Base-by-base conservation (phyloP, 306 rosid species). In the Vigna angularis region DNA sequence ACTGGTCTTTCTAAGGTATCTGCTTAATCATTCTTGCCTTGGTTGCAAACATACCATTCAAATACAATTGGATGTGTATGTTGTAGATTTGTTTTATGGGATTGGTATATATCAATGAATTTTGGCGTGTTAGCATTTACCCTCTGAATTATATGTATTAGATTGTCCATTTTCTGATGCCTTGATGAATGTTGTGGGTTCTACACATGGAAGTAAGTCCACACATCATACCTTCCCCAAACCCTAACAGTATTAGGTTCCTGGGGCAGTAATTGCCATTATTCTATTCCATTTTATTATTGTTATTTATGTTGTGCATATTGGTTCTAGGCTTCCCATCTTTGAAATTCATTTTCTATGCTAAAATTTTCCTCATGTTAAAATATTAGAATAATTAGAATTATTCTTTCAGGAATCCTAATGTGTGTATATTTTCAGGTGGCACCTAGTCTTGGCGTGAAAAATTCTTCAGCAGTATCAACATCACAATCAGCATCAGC, bases 1-100 rank as follows among this genome's bases (percentile, higher is more conserved):
- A 87, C 99, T 65, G 88, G 90, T 74, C 85, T 92, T 91, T 86
- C 86, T 57, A 95, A 95, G 98, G 98, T 92, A 85, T 58, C 34
- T 28, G 75, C 28, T 42, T 82, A 13, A 38, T 28, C 5, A 76
- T 65, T 49, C 7, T 34, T 51, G 48, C 62, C 48, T 71, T 58
- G 74, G 76, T 36, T 72, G 83, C 51, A 61, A 79, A 42, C 36
- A 66, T 30, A 15, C 42, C 42, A 63, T 26, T 45, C 45, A 70
- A 67, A 55, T 64, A 64, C 74, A 58, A 9, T 12, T 42, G 20
- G 26, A 64, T 70, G 52, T 17, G 16, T 12, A 61, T 81, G 48
- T 64, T 7, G 57, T 81, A 49, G 64, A 66, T 73, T 68, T 44
- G 70, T 74, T 42, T 66, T 66, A 45, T 32, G 30, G 74, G 44